phyloP scores from a whole-genome alignment of 176 grass and related monocot genomes.

The Juncus effusus region DNA sequence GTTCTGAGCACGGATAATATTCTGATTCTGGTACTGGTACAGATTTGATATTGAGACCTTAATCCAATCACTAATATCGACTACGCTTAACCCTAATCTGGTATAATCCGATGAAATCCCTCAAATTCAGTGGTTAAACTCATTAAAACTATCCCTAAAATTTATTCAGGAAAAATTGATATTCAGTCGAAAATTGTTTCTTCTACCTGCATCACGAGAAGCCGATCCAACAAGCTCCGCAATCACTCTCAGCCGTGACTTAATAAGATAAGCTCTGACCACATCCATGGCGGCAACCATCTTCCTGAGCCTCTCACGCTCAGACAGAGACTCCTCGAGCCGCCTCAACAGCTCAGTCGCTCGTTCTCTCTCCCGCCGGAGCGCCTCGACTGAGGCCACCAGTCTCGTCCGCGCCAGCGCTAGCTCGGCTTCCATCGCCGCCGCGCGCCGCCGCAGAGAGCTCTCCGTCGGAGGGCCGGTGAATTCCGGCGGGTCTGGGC shows the following conservation, averaged over 20 bases:
- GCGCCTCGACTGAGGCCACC: not conserved
- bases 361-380: not conserved
- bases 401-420: not conserved
- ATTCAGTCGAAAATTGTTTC: too few species aligned
- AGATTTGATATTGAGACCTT: too few species aligned
- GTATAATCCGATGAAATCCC: too few species aligned
- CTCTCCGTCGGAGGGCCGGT: not conserved
- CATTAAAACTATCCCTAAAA: too few species aligned
- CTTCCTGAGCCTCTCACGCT: conserved; percentile 17
- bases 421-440: not conserved
- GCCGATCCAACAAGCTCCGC: not conserved
- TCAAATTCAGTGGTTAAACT: too few species aligned
- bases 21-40: too few species aligned
- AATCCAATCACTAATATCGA: too few species aligned
- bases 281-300: conserved; percentile 6
- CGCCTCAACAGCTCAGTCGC: not conserved
- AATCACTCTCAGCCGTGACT: not conserved
- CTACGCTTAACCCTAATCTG: too few species aligned
- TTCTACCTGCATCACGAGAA: too few species aligned
- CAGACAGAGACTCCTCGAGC: conserved; percentile 2
- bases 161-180: too few species aligned
- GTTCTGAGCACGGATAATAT: too few species aligned
- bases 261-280: conserved; percentile 9
- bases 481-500: conserved; percentile 1
- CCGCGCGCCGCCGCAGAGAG: not conserved